Percentiles rank a stretch among this genome's conserved stretches.
Evolutionary conservation across 1,139 yeast genomes (phyloP).

Genomic region (Entelexis sorbosivorans): DNA sequence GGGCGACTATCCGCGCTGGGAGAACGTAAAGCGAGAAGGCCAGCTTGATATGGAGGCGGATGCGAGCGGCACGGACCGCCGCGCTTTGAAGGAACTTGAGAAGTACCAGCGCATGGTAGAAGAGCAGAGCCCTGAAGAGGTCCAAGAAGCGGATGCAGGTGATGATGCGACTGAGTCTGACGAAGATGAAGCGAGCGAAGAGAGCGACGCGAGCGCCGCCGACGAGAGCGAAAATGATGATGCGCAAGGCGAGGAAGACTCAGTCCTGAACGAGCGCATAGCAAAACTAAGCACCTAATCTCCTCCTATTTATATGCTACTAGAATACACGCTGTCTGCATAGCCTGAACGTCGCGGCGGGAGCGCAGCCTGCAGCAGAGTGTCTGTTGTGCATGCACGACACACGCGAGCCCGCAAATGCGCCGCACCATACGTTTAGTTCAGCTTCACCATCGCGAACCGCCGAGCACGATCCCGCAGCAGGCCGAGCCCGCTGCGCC

Average conservation of each 20-base stretch:
- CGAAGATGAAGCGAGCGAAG: slow-evolving; percentile 30
- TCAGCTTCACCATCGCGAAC: too few species aligned
- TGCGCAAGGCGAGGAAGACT: not conserved
- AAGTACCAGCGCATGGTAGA: slow-evolving; percentile 55
- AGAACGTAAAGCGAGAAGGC: slow-evolving; percentile 57
- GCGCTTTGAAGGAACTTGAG: slow-evolving; percentile 62
- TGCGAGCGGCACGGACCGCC: slow-evolving; percentile 69
- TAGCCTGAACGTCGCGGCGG: too few species aligned
- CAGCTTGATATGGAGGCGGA: slow-evolving; percentile 71
- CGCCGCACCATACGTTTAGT: not conserved
- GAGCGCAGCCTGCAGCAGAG: too few species aligned
- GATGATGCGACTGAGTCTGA: slow-evolving; percentile 24
- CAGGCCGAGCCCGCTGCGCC: not conserved
- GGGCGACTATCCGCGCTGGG: slow-evolving; percentile 68
- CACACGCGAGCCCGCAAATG: too few species aligned
- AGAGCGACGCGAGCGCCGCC: slow-evolving; percentile 12
- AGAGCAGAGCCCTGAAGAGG: slow-evolving; percentile 30
- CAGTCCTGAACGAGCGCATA: not conserved
- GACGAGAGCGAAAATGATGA: slow-evolving; percentile 3
- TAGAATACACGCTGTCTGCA: not conserved
- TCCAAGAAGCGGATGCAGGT: not conserved
- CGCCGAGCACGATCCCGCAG: too few species aligned
- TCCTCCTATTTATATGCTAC: not conserved
- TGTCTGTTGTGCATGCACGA: too few species aligned
- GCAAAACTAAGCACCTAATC: not conserved